Percentiles rank a stretch among this genome's conserved stretches.
Evolutionary conservation across 495 filamentous ascomycete genomes (phyloP).

Genomic region (Penicillium atrosanguineum): DNA sequence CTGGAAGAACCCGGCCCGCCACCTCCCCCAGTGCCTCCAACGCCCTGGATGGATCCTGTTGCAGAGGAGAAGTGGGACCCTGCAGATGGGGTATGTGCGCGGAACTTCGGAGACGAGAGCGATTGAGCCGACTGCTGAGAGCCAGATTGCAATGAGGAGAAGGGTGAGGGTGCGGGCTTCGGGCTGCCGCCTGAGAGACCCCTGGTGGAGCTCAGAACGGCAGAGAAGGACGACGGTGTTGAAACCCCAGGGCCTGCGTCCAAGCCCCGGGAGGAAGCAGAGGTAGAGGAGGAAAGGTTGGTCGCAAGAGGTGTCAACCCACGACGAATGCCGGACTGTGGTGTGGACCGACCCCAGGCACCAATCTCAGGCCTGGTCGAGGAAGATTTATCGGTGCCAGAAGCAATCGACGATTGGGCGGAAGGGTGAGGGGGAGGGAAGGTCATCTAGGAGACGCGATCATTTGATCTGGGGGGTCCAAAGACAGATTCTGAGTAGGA

Average conservation of each 20-base stretch:
- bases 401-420: slow-evolving; percentile 61
- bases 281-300: slow-evolving; percentile 47
- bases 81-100: slow-evolving; percentile 60
- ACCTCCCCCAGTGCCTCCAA: slow-evolving; percentile 61
- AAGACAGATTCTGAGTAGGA: slow-evolving; percentile 44
- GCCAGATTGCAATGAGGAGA: slow-evolving; percentile 56
- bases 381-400: slow-evolving; percentile 55
- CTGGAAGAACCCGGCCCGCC: slow-evolving; percentile 52
- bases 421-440: slow-evolving; percentile 60
- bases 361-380: slow-evolving; percentile 58
- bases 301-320: slow-evolving; percentile 64
- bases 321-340: slow-evolving; percentile 57
- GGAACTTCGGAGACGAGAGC: slow-evolving; percentile 57
- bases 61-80: slow-evolving; percentile 58
- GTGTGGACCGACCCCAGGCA: slow-evolving; percentile 58
- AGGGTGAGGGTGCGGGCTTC: slow-evolving; percentile 51
- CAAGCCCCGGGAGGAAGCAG: slow-evolving; percentile 45
- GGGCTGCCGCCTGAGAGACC: slow-evolving; percentile 49
- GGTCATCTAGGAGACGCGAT: slow-evolving; percentile 64
- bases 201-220: slow-evolving; percentile 51
- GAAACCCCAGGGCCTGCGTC: slow-evolving; percentile 43
- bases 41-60: slow-evolving; percentile 54
- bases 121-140: slow-evolving; percentile 57
- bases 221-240: slow-evolving; percentile 56
- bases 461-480: slow-evolving; percentile 52